Percentiles rank a stretch among this genome's conserved stretches.
These are phyloP conservation scores for Pythium scleroteichum DNA, from an alignment of 352 stramenopile species.

Conservation along the genomic window DNA sequence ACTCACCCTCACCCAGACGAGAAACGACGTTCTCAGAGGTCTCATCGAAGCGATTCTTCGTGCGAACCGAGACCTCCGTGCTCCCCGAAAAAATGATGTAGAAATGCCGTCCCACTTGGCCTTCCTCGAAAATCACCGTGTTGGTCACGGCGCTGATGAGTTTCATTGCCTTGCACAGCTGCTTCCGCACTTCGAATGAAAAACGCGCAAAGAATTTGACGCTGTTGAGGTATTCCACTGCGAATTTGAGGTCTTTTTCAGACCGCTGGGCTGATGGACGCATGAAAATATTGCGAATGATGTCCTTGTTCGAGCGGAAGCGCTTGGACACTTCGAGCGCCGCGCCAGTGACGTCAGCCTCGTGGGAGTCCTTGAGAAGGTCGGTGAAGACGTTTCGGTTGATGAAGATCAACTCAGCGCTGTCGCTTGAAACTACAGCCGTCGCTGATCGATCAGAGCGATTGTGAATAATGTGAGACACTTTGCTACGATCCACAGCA, in stretches of 20 bases:
- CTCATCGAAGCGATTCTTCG: constrained; percentile 77
- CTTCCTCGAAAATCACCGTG: constrained; percentile 80
- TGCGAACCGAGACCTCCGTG: constrained; percentile 66
- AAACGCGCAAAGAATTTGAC: constrained; percentile 89
- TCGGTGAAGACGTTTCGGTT: constrained; percentile 68
- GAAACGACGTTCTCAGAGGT: constrained; percentile 67
- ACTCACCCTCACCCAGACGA: constrained; percentile 66
- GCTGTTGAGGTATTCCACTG: constrained; percentile 83
- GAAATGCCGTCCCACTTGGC: constrained; percentile 73
- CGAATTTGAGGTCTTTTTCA: constrained; percentile 85
- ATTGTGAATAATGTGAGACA: not conserved
- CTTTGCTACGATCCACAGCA: too few relatives aligned
- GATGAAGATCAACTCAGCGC: constrained; percentile 67
- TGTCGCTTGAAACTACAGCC: constrained; percentile 48
- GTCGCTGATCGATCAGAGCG: constrained; percentile 38
- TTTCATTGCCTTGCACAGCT: constrained; percentile 80
- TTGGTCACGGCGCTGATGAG: constrained; percentile 79
- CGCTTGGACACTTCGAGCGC: constrained; percentile 71
- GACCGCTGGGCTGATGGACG: constrained; percentile 61
- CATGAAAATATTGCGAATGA: constrained; percentile 86
- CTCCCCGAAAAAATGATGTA: constrained; percentile 84
- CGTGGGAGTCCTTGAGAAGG: constrained; percentile 62
- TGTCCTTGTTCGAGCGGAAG: constrained; percentile 87
- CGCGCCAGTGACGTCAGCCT: constrained; percentile 37
- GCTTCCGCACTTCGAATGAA: constrained; percentile 84